A percentile compares a stretch with the other conserved stretches of the same genome.
Conservation (phyloP, 495 filamentous ascomycete species). For the Immersiella caudata region DNA sequence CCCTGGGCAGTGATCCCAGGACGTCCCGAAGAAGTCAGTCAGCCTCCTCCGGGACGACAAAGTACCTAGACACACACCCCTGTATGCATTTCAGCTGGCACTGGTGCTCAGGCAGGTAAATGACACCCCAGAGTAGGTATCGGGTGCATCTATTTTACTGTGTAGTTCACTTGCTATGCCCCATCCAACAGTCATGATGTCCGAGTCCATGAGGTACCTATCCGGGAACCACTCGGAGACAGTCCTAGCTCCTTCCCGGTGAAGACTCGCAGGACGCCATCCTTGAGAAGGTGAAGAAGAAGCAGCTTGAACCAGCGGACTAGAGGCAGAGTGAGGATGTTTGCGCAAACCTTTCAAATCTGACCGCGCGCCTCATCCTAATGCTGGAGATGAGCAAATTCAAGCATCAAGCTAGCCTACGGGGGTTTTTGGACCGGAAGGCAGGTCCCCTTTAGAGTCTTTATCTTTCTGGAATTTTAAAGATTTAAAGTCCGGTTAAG, state of each 20-base stretch:
- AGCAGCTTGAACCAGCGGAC: neutral
- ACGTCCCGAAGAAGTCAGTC: neutral
- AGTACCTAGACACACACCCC: neutral
- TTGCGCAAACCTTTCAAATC: neutral
- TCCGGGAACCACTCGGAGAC: neutral
- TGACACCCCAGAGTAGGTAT: too few relatives aligned
- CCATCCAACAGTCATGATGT: neutral
- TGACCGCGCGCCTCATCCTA: conserved; percentile 7
- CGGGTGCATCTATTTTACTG: too few relatives aligned
- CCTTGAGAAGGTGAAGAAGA: neutral
- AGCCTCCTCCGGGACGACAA: neutral
- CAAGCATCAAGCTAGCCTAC: neutral
- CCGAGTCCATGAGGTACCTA: too few relatives aligned
- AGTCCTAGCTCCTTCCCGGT: neutral
- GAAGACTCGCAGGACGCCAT: neutral
- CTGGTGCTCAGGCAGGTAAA: too few relatives aligned
- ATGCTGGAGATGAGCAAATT: conserved; percentile 5
- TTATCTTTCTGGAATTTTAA: conserved; percentile 5
- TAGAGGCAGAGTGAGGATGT: neutral
- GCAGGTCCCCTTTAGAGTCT: conserved; percentile 2
- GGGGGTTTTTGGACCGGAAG: conserved; percentile 8
- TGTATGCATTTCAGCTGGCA: neutral
- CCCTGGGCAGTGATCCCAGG: too few relatives aligned
- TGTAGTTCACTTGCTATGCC: too few relatives aligned
- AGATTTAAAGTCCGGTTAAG: neutral